A percentile compares a stretch with the other conserved stretches of the same genome.
These are phyloP conservation scores for Arthroderma uncinatum DNA, from an alignment of 2,329 filamentous ascomycete genomes.

Conservation along the genomic window DNA sequence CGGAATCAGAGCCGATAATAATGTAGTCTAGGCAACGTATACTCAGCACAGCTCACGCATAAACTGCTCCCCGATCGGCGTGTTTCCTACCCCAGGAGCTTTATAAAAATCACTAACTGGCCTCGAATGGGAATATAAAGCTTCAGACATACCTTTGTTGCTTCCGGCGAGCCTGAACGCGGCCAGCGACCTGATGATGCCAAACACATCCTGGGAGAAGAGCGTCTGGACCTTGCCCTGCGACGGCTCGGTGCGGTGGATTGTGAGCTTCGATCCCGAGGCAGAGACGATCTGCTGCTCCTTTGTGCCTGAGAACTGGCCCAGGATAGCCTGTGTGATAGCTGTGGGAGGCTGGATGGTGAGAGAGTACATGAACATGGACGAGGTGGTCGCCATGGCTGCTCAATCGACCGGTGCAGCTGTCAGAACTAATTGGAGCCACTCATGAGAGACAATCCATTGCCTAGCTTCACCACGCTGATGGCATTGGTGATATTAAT, in stretches of 20 bases:
- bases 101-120: slow-evolving; percentile 60
- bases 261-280: slow-evolving; percentile 76
- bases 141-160: slow-evolving; percentile 67
- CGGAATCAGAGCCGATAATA: slow-evolving; percentile 89
- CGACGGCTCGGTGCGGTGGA: slow-evolving; percentile 74
- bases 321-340: slow-evolving; percentile 79
- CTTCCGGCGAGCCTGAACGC: slow-evolving; percentile 87
- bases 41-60: slow-evolving; percentile 33
- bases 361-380: slow-evolving; percentile 97
- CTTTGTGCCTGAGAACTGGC: slow-evolving; percentile 90
- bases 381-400: slow-evolving; percentile 88
- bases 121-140: slow-evolving; percentile 19
- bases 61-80: not conserved
- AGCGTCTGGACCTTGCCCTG: slow-evolving; percentile 79
- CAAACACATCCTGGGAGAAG: slow-evolving; percentile 87
- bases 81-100: slow-evolving; percentile 44
- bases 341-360: slow-evolving; percentile 88
- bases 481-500: not conserved
- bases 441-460: not conserved
- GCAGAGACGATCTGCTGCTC: slow-evolving; percentile 96
- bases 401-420: slow-evolving; percentile 15
- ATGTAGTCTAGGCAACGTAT: slow-evolving; percentile 63
- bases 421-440: not conserved
- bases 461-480: not conserved
- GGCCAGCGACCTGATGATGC: slow-evolving; percentile 80